Conservation (phyloP, 352 stramenopile genomes). For the Phytophthora litchii region DNA sequence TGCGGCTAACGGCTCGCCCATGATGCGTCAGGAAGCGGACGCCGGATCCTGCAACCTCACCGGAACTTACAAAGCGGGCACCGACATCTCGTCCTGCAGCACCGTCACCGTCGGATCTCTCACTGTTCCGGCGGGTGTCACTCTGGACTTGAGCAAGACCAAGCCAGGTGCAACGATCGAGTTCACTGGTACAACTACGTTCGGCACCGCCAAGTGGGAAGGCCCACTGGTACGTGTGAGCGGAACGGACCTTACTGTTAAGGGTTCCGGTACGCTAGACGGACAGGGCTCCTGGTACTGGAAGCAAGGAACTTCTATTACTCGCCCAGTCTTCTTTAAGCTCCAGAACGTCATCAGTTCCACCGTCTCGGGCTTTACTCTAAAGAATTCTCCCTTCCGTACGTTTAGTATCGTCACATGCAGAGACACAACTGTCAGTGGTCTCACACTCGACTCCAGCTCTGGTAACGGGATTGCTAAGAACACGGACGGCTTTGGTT, state of each 20-base stretch:
- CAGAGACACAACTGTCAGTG: slow-evolving; percentile 24
- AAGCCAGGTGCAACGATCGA: slow-evolving; percentile 36
- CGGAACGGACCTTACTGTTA: slow-evolving; percentile 37
- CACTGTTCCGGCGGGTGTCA: slow-evolving; percentile 36
- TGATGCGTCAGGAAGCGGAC: slow-evolving; percentile 24
- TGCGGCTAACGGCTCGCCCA: slow-evolving; percentile 9
- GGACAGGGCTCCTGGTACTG: slow-evolving; percentile 48
- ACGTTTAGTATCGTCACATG: slow-evolving; percentile 37
- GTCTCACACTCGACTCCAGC: slow-evolving; percentile 24
- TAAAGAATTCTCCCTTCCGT: slow-evolving; percentile 38
- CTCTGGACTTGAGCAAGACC: slow-evolving; percentile 35
- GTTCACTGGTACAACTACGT: slow-evolving; percentile 42
- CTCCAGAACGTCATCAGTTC: slow-evolving; percentile 31
- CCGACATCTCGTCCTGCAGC: slow-evolving; percentile 34
- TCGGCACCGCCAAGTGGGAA: slow-evolving; percentile 33
- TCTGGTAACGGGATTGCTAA: slow-evolving; percentile 15
- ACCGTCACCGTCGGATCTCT: slow-evolving; percentile 34
- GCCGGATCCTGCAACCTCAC: slow-evolving; percentile 29
- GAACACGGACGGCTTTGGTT: slow-evolving; percentile 35
- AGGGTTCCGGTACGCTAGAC: slow-evolving; percentile 40
- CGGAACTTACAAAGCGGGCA: slow-evolving; percentile 37
- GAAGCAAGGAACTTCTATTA: slow-evolving; percentile 35
- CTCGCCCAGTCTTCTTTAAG: slow-evolving; percentile 39
- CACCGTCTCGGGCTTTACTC: slow-evolving; percentile 36
- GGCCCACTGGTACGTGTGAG: slow-evolving; percentile 38